Evolutionary conservation across 805 yeast species (phyloP).

Genomic region (Candida endomychidarum): DNA sequence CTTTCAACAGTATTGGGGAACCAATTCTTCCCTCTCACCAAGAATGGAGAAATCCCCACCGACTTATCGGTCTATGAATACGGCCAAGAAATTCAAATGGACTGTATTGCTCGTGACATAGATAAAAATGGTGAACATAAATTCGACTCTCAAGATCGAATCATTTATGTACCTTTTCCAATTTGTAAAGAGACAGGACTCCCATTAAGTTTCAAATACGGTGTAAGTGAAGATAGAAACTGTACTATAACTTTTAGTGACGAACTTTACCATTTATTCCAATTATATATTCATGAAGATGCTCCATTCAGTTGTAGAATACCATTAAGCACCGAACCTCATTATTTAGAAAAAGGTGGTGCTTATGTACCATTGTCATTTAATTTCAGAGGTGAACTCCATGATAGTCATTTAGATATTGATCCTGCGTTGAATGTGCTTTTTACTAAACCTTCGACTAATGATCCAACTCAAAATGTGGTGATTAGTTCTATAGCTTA

Average conservation of each 20-base stretch:
- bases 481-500: slow-evolving; percentile 58
- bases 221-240: slow-evolving; percentile 48
- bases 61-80: slow-evolving; percentile 34
- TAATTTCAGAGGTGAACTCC: slow-evolving; percentile 64
- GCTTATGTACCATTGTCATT: slow-evolving; percentile 59
- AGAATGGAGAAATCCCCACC: slow-evolving; percentile 37
- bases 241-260: slow-evolving; percentile 66
- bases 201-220: slow-evolving; percentile 57
- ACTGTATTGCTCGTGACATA: slow-evolving; percentile 67
- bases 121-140: slow-evolving; percentile 70
- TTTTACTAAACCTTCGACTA: slow-evolving; percentile 37
- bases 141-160: slow-evolving; percentile 59
- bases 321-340: slow-evolving; percentile 48
- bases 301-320: slow-evolving; percentile 70
- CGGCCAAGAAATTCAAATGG: slow-evolving; percentile 48
- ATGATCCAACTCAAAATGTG: slow-evolving; percentile 28
- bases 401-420: slow-evolving; percentile 66
- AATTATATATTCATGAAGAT: slow-evolving; percentile 74
- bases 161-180: slow-evolving; percentile 60
- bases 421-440: slow-evolving; percentile 58
- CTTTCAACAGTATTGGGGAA: slow-evolving; percentile 1
- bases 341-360: slow-evolving; percentile 42
- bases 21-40: slow-evolving; percentile 39
- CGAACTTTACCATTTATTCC: slow-evolving; percentile 68
- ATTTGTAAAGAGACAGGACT: slow-evolving; percentile 62